Base-by-base conservation (phyloP, 2,329 filamentous ascomycete species). In the Magnaporthiopsis rhizophila region DNA sequence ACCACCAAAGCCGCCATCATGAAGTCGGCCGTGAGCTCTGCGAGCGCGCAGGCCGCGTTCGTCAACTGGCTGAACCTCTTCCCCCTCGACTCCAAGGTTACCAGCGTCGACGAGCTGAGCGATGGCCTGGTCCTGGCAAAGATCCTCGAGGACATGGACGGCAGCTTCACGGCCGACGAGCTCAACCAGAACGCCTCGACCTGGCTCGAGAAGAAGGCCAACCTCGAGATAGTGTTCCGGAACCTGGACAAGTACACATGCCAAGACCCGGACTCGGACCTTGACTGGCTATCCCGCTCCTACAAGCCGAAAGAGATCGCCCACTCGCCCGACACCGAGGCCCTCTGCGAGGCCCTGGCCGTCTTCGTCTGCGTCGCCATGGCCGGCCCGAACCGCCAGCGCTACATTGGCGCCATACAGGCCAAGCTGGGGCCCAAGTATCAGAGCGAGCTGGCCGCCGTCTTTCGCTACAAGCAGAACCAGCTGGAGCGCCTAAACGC, bases 191-290 rank as follows among this genome's bases (percentile, higher is more conserved):
- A 74, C 66, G 74, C 76, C 36, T 76, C 78, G 61, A 73, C 77
- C 66, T 79, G 80, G 70, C 72, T 82, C 65, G 76, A 79, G 80
- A 97, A 97, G 77, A 87, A 92, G 24, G 89, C 95, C 62, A 95
- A 99, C 72, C 92, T 96, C 3, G 97, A 99, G 74, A 89, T 91
- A 1, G 87, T 96, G 26, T 83, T 98, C 66, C 98, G 98, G 74
- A 79, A 85, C 13, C 81, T 99, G 2, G 92, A 95, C 3, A 96
- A 97, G 73, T 86, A 85, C 70, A 82, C 86, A 64, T 81, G 57
- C 18, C 28, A 56, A 24, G 57, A 58, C 53, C 62, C 45, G 0
- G 58, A 60, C 26, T 32, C 28, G 58, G 62, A 63, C 32, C 53
- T 63, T 32, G 62, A 63, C 30, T 63, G 62, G 62, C 34, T 63